Conservation (phyloP, 129 eudicot genomes). For the Tanacetum coccineum region DNA sequence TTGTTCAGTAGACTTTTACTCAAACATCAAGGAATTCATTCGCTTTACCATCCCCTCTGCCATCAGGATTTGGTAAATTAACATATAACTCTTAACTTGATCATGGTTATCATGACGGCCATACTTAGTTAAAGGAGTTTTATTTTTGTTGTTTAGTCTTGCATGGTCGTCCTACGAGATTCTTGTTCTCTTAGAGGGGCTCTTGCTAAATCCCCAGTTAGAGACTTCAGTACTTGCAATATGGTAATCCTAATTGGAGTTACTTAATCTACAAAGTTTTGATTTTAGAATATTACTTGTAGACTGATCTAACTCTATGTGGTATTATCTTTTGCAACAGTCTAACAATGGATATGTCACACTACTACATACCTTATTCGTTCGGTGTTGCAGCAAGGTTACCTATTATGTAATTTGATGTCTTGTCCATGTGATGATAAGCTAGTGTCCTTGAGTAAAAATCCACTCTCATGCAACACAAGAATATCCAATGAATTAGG, state of each 20-base stretch:
- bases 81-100: background rate
- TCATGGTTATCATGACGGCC: too few species aligned
- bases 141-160: constrained; percentile 30
- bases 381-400: constrained; percentile 57
- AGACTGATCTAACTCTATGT: background rate
- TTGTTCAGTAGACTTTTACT: background rate
- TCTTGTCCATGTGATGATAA: background rate
- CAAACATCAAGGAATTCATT: background rate
- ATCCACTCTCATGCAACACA: constrained; percentile 18
- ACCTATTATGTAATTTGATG: background rate
- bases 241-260: constrained; percentile 32
- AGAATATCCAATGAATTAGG: constrained; percentile 33
- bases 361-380: constrained; percentile 41
- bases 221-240: constrained; percentile 61
- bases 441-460: background rate
- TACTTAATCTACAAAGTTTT: too few species aligned
- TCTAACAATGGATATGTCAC: constrained; percentile 28
- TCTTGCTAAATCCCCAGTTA: constrained; percentile 52
- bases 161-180: constrained; percentile 62
- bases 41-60: background rate
- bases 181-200: constrained; percentile 42
- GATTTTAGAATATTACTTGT: background rate
- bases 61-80: background rate
- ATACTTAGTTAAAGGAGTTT: background rate
- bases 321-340: constrained; percentile 29